These are phyloP conservation scores for Diplodia sapinea DNA, from an alignment of 2,329 filamentous ascomycete genomes.

Conservation along the genomic window DNA sequence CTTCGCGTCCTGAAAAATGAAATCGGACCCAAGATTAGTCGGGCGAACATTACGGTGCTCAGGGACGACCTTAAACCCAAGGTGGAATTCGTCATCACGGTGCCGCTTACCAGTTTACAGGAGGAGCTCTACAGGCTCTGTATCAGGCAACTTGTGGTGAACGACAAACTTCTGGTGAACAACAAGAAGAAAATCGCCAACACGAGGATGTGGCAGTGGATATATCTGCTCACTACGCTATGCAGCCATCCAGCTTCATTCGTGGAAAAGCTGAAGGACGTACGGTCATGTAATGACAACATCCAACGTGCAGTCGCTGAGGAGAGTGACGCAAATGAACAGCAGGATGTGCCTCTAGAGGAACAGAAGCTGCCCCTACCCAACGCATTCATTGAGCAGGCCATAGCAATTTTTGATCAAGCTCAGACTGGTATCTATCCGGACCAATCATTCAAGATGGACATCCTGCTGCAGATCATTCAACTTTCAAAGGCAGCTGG, in stretches of 20 bases:
- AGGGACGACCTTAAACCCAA: slow-evolving; percentile 73
- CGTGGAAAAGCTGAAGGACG: slow-evolving; percentile 34
- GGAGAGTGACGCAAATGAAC: slow-evolving; percentile 9
- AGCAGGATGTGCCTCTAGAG: not conserved
- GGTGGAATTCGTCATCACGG: slow-evolving; percentile 78
- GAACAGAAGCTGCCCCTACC: not conserved
- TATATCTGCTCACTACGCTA: slow-evolving; percentile 59
- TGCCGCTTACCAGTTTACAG: slow-evolving; percentile 73
- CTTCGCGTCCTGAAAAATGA: slow-evolving; percentile 73
- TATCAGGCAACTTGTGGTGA: slow-evolving; percentile 48
- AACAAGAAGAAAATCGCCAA: slow-evolving; percentile 43
- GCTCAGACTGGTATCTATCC: slow-evolving; percentile 50
- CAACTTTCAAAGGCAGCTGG: slow-evolving; percentile 63
- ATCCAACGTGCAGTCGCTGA: slow-evolving; percentile 5
- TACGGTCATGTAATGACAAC: slow-evolving; percentile 30
- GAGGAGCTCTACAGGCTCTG: slow-evolving; percentile 64
- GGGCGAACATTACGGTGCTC: slow-evolving; percentile 72
- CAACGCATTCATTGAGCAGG: not conserved
- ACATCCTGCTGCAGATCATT: slow-evolving; percentile 72
- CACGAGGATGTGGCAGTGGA: slow-evolving; percentile 61
- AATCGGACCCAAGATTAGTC: slow-evolving; percentile 78
- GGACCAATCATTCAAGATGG: slow-evolving; percentile 69
- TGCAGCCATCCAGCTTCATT: slow-evolving; percentile 66
- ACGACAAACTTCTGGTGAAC: slow-evolving; percentile 37
- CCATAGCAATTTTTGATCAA: not conserved